phyloP scores from a whole-genome alignment of 1,284 basidiomycete genomes.

The Phlebopus sp. region DNA sequence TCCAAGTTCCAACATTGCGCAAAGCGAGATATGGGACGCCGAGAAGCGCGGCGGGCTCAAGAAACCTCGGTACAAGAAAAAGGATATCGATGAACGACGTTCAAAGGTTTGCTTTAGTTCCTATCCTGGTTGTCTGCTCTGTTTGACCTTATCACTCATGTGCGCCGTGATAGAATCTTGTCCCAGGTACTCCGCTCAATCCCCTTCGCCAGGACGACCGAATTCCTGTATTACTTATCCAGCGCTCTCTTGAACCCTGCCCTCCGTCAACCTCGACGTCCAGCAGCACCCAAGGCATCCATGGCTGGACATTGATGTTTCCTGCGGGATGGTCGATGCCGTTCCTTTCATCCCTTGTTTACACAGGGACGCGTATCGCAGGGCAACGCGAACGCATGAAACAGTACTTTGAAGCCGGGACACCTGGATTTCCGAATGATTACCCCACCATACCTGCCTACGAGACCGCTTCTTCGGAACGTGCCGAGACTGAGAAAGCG shows the following conservation, averaged over 20 bases:
- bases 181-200: constrained; percentile 73
- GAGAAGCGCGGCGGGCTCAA: constrained; percentile 47
- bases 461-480: constrained; percentile 43
- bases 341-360: constrained; percentile 77
- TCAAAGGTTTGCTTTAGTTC: constrained; percentile 50
- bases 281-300: constrained; percentile 41
- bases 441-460: constrained; percentile 62
- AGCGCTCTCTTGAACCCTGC: constrained; percentile 60
- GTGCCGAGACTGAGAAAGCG: constrained; percentile 49
- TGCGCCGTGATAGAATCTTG: constrained; percentile 47
- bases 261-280: constrained; percentile 22
- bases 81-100: constrained; percentile 78
- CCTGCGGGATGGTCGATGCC: constrained; percentile 88
- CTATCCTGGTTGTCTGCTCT: not conserved
- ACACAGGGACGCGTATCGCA: constrained; percentile 77
- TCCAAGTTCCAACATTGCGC: constrained; percentile 60
- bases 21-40: constrained; percentile 72
- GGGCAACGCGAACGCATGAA: constrained; percentile 77
- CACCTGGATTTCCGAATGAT: constrained; percentile 78
- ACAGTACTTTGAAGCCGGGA: constrained; percentile 78
- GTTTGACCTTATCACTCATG: constrained; percentile 4
- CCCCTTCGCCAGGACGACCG: constrained; percentile 73
- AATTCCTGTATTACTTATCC: constrained; percentile 78
- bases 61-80: constrained; percentile 75
- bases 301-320: constrained; percentile 83